Evolutionary conservation across 2,329 filamentous ascomycete genomes (phyloP).

Genomic region (Fusarium pininemorale): DNA sequence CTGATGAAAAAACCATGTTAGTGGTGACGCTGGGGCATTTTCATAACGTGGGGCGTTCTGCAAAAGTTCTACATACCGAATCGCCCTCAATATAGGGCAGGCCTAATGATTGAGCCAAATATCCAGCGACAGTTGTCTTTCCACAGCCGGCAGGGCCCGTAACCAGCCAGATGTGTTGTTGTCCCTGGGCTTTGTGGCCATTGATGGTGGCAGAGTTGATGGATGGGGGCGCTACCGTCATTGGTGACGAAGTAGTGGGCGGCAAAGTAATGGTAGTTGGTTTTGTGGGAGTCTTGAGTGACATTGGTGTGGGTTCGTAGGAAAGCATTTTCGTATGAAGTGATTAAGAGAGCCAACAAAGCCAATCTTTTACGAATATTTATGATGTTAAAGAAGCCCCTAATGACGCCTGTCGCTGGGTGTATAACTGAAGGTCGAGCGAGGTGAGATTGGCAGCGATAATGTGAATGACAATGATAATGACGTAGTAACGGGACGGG

Average conservation of each 20-base stretch:
- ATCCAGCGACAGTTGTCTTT: slow-evolving; percentile 78
- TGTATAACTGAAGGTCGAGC: slow-evolving; percentile 9
- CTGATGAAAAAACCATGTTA: slow-evolving; percentile 51
- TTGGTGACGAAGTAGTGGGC: slow-evolving; percentile 33
- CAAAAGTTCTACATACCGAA: slow-evolving; percentile 62
- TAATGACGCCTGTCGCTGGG: slow-evolving; percentile 24
- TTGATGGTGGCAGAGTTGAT: slow-evolving; percentile 45
- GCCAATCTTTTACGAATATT: slow-evolving; percentile 5
- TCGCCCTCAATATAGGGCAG: slow-evolving; percentile 82
- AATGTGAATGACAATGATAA: slow-evolving; percentile 23
- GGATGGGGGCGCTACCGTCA: slow-evolving; percentile 34
- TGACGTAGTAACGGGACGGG: slow-evolving; percentile 21
- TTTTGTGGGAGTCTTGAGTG: slow-evolving; percentile 53
- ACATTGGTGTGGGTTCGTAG: slow-evolving; percentile 56
- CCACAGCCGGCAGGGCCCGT: slow-evolving; percentile 83
- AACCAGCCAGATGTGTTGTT: slow-evolving; percentile 81
- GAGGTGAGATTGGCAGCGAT: slow-evolving; percentile 18
- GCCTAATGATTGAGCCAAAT: slow-evolving; percentile 68
- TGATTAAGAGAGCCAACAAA: background rate
- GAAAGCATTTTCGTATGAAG: slow-evolving; percentile 56
- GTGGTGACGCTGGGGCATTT: slow-evolving; percentile 13
- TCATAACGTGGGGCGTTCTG: background rate
- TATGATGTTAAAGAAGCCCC: background rate
- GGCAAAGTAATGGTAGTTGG: slow-evolving; percentile 40
- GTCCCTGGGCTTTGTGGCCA: slow-evolving; percentile 44